Evolutionary conservation across 2,329 filamentous ascomycete genomes (phyloP).

Genomic region (Byssochlamys sp.): DNA sequence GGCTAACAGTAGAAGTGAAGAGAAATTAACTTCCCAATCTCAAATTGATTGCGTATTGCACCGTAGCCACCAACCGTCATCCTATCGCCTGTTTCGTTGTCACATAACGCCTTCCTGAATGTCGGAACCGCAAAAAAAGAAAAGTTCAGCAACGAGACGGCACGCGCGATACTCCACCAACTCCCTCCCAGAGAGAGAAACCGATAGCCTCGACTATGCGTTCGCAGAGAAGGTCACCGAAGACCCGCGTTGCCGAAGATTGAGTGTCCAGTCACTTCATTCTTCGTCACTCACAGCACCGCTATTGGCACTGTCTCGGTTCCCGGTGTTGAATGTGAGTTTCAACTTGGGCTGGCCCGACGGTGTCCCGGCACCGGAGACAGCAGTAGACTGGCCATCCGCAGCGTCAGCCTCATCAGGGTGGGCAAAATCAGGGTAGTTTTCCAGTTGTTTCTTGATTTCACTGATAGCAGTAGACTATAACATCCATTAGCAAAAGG

Average conservation of each 20-base stretch:
- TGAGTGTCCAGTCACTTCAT: constrained; percentile 7
- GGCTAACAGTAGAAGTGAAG: not conserved
- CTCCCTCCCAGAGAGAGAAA: constrained; percentile 4
- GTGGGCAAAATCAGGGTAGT: constrained; percentile 48
- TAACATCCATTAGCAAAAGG: constrained; percentile 5
- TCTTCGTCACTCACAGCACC: constrained; percentile 25
- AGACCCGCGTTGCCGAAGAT: not conserved
- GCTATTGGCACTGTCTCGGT: constrained; percentile 26
- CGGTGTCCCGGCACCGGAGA: constrained; percentile 45
- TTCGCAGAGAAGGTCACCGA: constrained; percentile 1
- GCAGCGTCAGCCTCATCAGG: constrained; percentile 43
- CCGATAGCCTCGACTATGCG: constrained; percentile 1
- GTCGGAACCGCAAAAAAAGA: constrained; percentile 7
- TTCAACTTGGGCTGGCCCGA: constrained; percentile 57
- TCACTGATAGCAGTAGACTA: constrained; percentile 44
- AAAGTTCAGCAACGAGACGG: constrained; percentile 8
- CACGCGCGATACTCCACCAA: constrained; percentile 4
- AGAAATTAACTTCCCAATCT: constrained; percentile 10
- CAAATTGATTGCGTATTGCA: constrained; percentile 12
- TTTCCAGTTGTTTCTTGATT: constrained; percentile 45
- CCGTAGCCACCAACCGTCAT: constrained; percentile 14
- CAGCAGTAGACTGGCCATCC: constrained; percentile 43
- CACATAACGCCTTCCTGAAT: constrained; percentile 14
- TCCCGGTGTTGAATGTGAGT: constrained; percentile 48
- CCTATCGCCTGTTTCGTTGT: constrained; percentile 12